Evolutionary conservation across 352 stramenopile genomes (phyloP), one percentile per base, ranked within the genome.

Genomic region (Phytophthora macrochlamydospora): DNA sequence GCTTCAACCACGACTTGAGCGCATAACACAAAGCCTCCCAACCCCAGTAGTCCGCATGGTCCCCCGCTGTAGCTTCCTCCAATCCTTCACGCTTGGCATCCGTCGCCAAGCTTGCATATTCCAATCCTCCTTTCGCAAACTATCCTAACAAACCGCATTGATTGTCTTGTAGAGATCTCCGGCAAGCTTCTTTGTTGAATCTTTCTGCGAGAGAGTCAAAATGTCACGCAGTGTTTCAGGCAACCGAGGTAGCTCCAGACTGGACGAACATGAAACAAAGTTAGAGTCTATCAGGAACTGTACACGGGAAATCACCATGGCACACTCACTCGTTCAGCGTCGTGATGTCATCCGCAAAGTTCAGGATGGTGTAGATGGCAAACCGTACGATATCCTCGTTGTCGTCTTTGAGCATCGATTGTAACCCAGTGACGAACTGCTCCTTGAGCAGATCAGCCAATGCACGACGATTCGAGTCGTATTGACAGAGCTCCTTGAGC

Each of bases 351-450:
- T 83, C 59, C 30, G 78, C 79, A 43, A 91, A 92, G 57, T 82
- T 89, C 54, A 92, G 65, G 42, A 93, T 91, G 38, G 71, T 73
- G 67, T 77, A 92, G 57, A 93, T 88, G 37, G 81, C 85, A 53
- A 91, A 92, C 24, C 85, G 85, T 12, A 91, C 71, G 40, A 91
- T 86, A 58, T 93, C 81, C 61, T 93, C 83, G 57, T 91, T 80
- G 28, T 87, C 69, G 60, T 90, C 81, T 44, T 79, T 73, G 38
- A 93, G 73, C 83, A 93, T 91, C 9, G 63, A 78, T 49, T 83
- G 71, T 55, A 93, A 57, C 6, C 75, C 59, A 28, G 51, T 65
- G 44, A 86, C 74, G 51, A 93, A 85, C 28, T 85, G 69, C 40
- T 87, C 78, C 33, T 76, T 79, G 53, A 80, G 65, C 57, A 62